Evolutionary conservation across 805 yeast genomes (phyloP).

Genomic region (Metschnikowia colocasiae): DNA sequence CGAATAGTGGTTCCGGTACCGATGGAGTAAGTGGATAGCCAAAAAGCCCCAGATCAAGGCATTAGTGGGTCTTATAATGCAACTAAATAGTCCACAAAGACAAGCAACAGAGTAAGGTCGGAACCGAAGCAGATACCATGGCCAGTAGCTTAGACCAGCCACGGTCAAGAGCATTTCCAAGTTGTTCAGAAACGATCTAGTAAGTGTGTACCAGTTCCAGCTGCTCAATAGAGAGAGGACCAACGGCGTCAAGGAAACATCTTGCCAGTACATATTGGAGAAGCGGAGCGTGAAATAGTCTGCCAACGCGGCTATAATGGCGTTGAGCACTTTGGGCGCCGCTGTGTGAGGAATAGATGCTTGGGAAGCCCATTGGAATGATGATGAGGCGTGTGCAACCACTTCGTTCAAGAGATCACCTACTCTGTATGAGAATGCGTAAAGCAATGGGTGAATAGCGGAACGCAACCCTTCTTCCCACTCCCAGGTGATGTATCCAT

Average conservation of each 20-base stretch:
- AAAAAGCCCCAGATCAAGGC: slow-evolving; percentile 68
- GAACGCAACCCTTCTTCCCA: slow-evolving; percentile 78
- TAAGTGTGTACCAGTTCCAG: slow-evolving; percentile 76
- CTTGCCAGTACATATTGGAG: slow-evolving; percentile 33
- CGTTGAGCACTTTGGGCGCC: slow-evolving; percentile 69
- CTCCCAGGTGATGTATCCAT: slow-evolving; percentile 92
- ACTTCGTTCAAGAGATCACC: slow-evolving; percentile 24
- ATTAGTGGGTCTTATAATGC: slow-evolving; percentile 82
- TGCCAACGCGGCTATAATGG: slow-evolving; percentile 63
- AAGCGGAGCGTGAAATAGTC: slow-evolving; percentile 60
- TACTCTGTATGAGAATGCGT: slow-evolving; percentile 41
- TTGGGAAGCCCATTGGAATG: not conserved
- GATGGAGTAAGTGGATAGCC: slow-evolving; percentile 37
- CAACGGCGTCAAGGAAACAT: slow-evolving; percentile 42
- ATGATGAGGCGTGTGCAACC: not conserved
- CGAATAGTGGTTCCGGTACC: slow-evolving; percentile 6
- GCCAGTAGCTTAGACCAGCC: slow-evolving; percentile 68
- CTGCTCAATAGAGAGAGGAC: slow-evolving; percentile 56
- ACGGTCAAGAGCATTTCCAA: slow-evolving; percentile 72
- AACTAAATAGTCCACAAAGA: slow-evolving; percentile 54
- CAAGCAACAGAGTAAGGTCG: slow-evolving; percentile 35
- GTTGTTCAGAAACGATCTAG: slow-evolving; percentile 83
- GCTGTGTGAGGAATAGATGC: slow-evolving; percentile 17
- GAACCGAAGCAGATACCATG: slow-evolving; percentile 42
- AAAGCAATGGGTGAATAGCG: slow-evolving; percentile 73